Percentiles rank a stretch among this genome's conserved stretches.
Conservation (phyloP, 257 asterid species). For the Verbena officinalis region DNA sequence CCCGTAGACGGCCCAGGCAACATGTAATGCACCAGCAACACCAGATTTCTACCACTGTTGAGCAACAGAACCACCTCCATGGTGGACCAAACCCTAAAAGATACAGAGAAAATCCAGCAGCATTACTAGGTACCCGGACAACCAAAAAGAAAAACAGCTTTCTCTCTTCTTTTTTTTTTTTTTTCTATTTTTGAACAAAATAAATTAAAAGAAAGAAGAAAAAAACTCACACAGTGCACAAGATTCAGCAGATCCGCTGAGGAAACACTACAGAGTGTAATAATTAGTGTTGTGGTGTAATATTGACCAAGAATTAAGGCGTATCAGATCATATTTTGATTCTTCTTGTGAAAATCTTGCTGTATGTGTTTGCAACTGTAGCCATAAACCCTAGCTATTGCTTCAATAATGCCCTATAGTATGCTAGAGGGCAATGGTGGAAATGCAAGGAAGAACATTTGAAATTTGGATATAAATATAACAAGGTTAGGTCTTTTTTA, state of each 20-base stretch:
- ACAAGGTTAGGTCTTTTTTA: not conserved
- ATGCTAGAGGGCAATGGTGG: not conserved
- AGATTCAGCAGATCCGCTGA: constrained; percentile 35
- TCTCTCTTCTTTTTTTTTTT: not conserved
- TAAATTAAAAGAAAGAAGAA: too few relatives aligned
- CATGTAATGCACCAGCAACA: constrained; percentile 41
- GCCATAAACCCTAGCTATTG: constrained; percentile 42
- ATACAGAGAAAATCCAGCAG: constrained; percentile 44
- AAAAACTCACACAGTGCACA: constrained; percentile 23
- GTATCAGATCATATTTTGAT: not conserved
- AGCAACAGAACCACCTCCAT: constrained; percentile 29
- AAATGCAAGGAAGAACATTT: not conserved
- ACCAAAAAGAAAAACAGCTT: not conserved
- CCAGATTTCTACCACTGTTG: constrained; percentile 36
- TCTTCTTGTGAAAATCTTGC: constrained; percentile 13
- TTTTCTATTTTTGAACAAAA: not conserved
- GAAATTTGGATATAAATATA: not conserved
- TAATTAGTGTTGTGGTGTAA: not conserved
- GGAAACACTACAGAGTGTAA: constrained; percentile 14
- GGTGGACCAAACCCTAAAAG: constrained; percentile 62
- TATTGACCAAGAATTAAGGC: constrained; percentile 5
- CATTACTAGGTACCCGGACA: constrained; percentile 42
- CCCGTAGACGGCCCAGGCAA: constrained; percentile 51
- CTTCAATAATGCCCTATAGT: not conserved
- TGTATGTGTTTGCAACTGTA: not conserved